Percentiles rank a stretch among this genome's conserved stretches.
Conservation (phyloP, 1,139 yeast genomes). For the Protomyces inouyei region DNA sequence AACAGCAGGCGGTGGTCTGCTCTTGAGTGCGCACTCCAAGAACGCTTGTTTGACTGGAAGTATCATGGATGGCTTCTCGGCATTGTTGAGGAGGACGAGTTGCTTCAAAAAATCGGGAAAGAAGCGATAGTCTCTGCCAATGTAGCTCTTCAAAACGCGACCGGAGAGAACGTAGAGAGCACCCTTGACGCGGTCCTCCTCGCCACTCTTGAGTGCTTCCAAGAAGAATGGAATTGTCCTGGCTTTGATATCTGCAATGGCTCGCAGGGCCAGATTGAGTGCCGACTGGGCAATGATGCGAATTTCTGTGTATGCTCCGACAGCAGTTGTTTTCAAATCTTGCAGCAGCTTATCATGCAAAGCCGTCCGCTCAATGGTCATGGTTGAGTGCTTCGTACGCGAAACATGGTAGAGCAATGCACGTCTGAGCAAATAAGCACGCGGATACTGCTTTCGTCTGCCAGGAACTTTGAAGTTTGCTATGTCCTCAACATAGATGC, state of each 20-base stretch:
- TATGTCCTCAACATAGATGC: constrained; percentile 48
- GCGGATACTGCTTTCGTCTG: constrained; percentile 66
- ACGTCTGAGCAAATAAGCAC: constrained; percentile 69
- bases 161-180: constrained; percentile 47
- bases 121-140: constrained; percentile 56
- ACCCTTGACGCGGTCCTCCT: constrained; percentile 60
- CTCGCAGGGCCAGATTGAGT: constrained; percentile 65
- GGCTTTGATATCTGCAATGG: constrained; percentile 60
- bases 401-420: constrained; percentile 73
- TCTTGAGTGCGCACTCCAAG: constrained; percentile 22
- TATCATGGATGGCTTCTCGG: constrained; percentile 49
- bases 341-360: constrained; percentile 60
- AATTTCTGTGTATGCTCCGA: constrained; percentile 67
- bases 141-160: constrained; percentile 43
- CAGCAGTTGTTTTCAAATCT: constrained; percentile 64
- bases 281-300: constrained; percentile 68
- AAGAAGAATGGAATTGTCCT: constrained; percentile 44
- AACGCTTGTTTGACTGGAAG: constrained; percentile 23
- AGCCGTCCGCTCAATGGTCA: constrained; percentile 65
- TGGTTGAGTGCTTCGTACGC: constrained; percentile 68
- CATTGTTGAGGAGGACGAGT: constrained; percentile 54
- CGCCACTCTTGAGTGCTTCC: constrained; percentile 53
- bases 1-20: constrained; percentile 19
- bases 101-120: constrained; percentile 47
- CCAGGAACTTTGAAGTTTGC: constrained; percentile 49